A percentile compares a stretch with the other conserved stretches of the same genome.
Conservation (phyloP, 2,329 filamentous ascomycete species). For the Epichloe brachyelytri region DNA sequence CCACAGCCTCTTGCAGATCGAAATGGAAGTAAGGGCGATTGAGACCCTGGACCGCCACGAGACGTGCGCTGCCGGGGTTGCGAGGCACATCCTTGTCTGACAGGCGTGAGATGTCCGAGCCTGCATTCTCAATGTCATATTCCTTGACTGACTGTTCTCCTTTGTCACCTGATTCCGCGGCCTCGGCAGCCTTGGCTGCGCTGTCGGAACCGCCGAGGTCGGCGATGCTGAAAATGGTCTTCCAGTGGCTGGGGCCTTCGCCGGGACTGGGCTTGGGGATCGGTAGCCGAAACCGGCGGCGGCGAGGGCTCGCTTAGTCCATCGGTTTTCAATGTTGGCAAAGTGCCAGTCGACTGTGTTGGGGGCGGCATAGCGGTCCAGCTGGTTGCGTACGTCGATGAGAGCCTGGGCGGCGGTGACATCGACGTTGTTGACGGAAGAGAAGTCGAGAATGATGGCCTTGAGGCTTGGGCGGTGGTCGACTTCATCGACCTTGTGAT, state of each 20-base stretch:
- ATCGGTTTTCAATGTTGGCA: conserved; percentile 38
- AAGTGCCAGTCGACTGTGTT: conserved; percentile 37
- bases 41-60: conserved; percentile 29
- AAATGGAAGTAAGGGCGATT: conserved; percentile 41
- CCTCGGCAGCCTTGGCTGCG: conserved; percentile 30
- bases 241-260: conserved; percentile 26
- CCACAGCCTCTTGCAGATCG: conserved; percentile 35
- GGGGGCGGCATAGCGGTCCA: conserved; percentile 36
- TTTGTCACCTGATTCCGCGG: conserved; percentile 48
- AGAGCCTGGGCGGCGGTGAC: conserved; percentile 41
- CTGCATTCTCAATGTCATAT: conserved; percentile 18
- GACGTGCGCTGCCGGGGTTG: conserved; percentile 16
- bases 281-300: conserved; percentile 39
- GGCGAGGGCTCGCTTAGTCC: conserved; percentile 42
- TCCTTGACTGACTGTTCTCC: conserved; percentile 11
- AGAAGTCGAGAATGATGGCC: conserved; percentile 43
- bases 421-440: conserved; percentile 41
- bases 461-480: conserved; percentile 35
- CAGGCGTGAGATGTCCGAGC: conserved; percentile 9
- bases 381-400: conserved; percentile 39
- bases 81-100: conserved; percentile 17
- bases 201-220: conserved; percentile 65
- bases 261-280: conserved; percentile 13
- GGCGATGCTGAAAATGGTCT: conserved; percentile 85
- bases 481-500: conserved; percentile 16